These are phyloP conservation scores for Aspergillus bombycis DNA, from an alignment of 2,329 filamentous ascomycete genomes.

Conservation along the genomic window DNA sequence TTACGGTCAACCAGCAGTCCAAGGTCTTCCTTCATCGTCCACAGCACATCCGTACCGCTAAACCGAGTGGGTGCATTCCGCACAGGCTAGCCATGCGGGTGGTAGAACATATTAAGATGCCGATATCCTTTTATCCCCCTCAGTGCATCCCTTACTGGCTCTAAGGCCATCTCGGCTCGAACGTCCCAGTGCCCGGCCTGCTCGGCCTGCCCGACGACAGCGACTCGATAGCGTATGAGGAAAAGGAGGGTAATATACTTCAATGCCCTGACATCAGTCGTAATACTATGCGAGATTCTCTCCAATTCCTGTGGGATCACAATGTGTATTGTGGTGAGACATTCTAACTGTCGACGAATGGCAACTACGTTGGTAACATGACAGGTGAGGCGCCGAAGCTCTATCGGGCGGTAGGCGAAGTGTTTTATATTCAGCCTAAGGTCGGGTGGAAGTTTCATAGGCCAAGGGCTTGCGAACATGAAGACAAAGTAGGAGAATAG, in stretches of 20 bases:
- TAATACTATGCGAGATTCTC: not conserved
- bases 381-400: not conserved
- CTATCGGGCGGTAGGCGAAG: not conserved
- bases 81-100: not conserved
- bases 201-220: not conserved
- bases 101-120: not conserved
- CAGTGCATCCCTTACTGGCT: not conserved
- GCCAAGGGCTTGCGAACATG: not conserved
- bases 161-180: not conserved
- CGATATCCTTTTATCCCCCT: not conserved
- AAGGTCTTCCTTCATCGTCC: not conserved
- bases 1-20: not conserved
- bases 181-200: not conserved
- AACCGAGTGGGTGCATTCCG: not conserved
- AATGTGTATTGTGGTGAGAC: not conserved
- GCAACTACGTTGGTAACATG: not conserved
- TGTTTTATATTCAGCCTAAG: not conserved
- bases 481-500: not conserved
- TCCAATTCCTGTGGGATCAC: not conserved
- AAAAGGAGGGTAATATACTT: not conserved
- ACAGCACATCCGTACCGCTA: not conserved
- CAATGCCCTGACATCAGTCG: not conserved
- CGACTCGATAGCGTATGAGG: not conserved
- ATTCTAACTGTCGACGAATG: not conserved
- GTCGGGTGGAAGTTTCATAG: not conserved